Conservation (phyloP, 805 yeast species). For the Wickerhamiella australiensis region DNA sequence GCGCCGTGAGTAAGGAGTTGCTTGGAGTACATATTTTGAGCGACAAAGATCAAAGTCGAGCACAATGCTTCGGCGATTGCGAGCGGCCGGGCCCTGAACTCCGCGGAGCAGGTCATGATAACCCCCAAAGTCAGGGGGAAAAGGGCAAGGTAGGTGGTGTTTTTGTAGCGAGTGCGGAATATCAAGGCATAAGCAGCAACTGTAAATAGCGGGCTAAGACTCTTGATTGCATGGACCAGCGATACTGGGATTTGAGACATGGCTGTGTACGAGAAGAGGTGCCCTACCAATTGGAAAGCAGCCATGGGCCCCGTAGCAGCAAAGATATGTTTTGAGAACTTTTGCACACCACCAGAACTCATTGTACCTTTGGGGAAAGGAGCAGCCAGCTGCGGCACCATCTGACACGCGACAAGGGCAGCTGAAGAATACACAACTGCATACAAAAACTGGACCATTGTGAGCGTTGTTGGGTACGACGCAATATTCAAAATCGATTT, state of each 20-base stretch:
- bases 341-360: constrained; percentile 15
- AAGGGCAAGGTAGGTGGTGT: constrained; percentile 63
- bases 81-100: constrained; percentile 35
- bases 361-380: constrained; percentile 29
- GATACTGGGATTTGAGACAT: constrained; percentile 89
- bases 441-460: constrained; percentile 73
- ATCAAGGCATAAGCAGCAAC: constrained; percentile 62
- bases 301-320: constrained; percentile 79
- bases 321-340: constrained; percentile 25
- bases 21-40: constrained; percentile 79
- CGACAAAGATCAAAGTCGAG: constrained; percentile 65
- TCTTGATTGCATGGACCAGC: constrained; percentile 85
- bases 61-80: constrained; percentile 61
- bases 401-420: constrained; percentile 16
- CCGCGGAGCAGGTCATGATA: constrained; percentile 45
- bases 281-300: constrained; percentile 82
- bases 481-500: constrained; percentile 61
- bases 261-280: constrained; percentile 83
- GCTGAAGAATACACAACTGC: constrained; percentile 40
- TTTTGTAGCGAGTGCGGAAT: constrained; percentile 45
- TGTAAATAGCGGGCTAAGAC: constrained; percentile 79
- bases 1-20: constrained; percentile 46
- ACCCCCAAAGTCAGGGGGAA: constrained; percentile 75
- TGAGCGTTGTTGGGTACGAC: constrained; percentile 74
- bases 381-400: constrained; percentile 22